Evolutionary conservation across 106 monocot species (phyloP).

Genomic region (Acorus calamus): DNA sequence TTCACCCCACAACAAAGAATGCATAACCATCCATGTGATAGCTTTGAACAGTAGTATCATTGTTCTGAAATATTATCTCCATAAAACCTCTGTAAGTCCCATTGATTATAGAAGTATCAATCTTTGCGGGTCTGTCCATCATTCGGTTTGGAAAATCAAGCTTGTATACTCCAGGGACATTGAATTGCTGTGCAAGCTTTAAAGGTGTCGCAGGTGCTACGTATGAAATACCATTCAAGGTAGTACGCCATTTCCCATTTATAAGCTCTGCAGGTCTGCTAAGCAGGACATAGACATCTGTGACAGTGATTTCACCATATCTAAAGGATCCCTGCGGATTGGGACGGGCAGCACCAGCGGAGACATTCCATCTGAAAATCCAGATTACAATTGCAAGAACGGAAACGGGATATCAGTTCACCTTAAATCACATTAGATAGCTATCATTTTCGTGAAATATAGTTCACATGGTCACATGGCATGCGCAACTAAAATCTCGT

Average conservation of each 20-base stretch:
- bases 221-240: slow-evolving; percentile 93
- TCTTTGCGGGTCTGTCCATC: slow-evolving; percentile 78
- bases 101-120: slow-evolving; percentile 90
- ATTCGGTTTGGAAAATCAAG: slow-evolving; percentile 80
- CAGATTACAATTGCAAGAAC: not conserved
- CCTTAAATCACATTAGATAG: no score
- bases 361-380: slow-evolving; percentile 74
- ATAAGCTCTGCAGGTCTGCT: slow-evolving; percentile 60
- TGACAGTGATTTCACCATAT: slow-evolving; percentile 90
- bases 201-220: slow-evolving; percentile 76
- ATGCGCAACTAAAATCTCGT: no score
- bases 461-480: no score
- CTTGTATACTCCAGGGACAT: slow-evolving; percentile 83
- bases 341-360: slow-evolving; percentile 88
- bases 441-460: no score
- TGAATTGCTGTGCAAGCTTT: slow-evolving; percentile 83
- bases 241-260: slow-evolving; percentile 49
- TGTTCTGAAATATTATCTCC: slow-evolving; percentile 96
- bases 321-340: slow-evolving; percentile 96
- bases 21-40: slow-evolving; percentile 98
- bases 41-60: slow-evolving; percentile 62
- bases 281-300: slow-evolving; percentile 72
- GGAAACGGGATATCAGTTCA: not conserved
- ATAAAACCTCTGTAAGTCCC: slow-evolving; percentile 86
- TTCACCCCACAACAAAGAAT: slow-evolving; percentile 99